phyloP scores from a whole-genome alignment of 306 rosid genomes.

The Acacia confusa region DNA sequence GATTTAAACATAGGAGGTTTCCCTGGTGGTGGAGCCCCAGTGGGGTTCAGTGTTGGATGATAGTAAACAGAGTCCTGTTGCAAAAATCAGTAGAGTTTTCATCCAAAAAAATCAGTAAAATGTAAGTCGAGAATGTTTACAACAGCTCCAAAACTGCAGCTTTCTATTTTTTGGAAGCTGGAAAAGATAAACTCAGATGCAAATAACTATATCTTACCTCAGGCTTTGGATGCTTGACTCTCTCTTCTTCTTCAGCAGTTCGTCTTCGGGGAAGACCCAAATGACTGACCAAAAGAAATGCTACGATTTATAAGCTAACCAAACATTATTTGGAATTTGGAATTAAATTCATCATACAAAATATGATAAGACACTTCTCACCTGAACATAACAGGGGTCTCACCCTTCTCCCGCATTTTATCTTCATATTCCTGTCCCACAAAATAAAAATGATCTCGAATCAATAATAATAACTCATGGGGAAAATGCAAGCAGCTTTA shows the following conservation, averaged over 20 bases:
- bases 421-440: slow-evolving; percentile 84
- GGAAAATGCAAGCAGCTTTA: slow-evolving; percentile 21
- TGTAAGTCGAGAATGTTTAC: not conserved
- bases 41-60: slow-evolving; percentile 91
- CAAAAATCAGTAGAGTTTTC: not conserved
- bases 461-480: not conserved
- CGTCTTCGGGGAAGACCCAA: slow-evolving; percentile 92
- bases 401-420: slow-evolving; percentile 91
- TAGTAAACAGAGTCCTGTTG: slow-evolving; percentile 83
- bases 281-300: slow-evolving; percentile 65
- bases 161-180: not conserved
- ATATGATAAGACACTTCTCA: slow-evolving; percentile 31
- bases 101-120: not conserved
- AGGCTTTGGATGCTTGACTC: slow-evolving; percentile 82
- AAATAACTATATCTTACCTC: slow-evolving; percentile 60
- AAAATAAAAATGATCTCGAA: slow-evolving; percentile 32
- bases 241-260: slow-evolving; percentile 95
- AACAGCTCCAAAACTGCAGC: slow-evolving; percentile 19
- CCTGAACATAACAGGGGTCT: slow-evolving; percentile 98
- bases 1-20: slow-evolving; percentile 98
- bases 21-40: slow-evolving; percentile 99
- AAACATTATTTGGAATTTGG: slow-evolving; percentile 24
- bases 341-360: slow-evolving; percentile 26
- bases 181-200: not conserved
- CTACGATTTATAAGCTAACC: slow-evolving; percentile 40